phyloP scores from a whole-genome alignment of 371 early-diverging fungal species.

The Mitosporidium daphniae region DNA sequence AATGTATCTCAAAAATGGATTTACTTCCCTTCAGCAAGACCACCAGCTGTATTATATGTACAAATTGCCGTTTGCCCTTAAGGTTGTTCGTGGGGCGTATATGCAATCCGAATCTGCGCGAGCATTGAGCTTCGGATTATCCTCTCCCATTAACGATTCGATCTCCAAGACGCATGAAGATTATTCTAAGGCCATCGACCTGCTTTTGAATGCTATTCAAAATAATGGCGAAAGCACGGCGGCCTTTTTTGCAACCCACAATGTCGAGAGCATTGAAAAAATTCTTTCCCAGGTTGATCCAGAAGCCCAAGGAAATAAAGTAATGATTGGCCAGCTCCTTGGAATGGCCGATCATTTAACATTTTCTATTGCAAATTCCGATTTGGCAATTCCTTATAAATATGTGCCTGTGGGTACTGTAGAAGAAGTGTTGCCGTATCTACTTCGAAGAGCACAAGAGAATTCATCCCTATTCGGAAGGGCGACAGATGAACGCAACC shows the following conservation, averaged over 20 bases:
- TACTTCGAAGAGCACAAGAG: constrained; percentile 70
- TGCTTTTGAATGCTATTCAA: constrained; percentile 13
- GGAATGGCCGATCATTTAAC: constrained; percentile 27
- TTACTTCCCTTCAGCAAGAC: constrained; percentile 21
- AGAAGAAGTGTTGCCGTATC: constrained; percentile 54
- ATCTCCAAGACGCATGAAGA: constrained; percentile 36
- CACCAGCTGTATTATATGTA: constrained; percentile 19
- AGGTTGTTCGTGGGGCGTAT: constrained; percentile 64
- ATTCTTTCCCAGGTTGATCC: too few species aligned
- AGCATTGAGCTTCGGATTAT: constrained; percentile 19
- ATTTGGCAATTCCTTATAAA: constrained; percentile 36
- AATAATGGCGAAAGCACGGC: constrained; percentile 17
- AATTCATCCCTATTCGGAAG: constrained; percentile 34
- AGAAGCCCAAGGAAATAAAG: too few species aligned
- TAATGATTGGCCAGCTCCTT: constrained; percentile 58
- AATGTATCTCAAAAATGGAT: constrained; percentile 45
- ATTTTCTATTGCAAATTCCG: constrained; percentile 25
- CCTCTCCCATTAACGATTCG: constrained; percentile 38
- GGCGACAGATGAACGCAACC: too few species aligned
- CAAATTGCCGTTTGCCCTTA: constrained; percentile 37
- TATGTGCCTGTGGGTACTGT: constrained; percentile 66
- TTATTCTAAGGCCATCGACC: constrained; percentile 35
- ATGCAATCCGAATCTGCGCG: constrained; percentile 49
- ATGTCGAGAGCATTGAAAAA: too few species aligned
- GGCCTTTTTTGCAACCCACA: constrained; percentile 61